phyloP scores from a whole-genome alignment of 176 grass and related monocot species.

The Coix lacrymajobi region DNA sequence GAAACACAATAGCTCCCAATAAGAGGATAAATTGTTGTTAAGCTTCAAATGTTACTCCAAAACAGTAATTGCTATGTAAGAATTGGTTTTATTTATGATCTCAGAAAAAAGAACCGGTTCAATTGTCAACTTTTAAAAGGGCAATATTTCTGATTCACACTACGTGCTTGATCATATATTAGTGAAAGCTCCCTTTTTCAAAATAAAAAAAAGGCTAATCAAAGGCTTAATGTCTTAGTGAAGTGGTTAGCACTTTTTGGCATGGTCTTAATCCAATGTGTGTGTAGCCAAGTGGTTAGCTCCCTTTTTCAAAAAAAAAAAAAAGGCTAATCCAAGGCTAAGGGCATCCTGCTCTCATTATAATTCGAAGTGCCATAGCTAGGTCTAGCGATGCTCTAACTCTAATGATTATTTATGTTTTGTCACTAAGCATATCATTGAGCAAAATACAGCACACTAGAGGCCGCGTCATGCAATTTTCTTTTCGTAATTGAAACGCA shows the following conservation, averaged over 20 bases:
- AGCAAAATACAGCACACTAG: background rate
- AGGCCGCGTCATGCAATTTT: background rate
- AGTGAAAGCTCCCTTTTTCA: background rate
- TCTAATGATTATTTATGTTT: conserved; percentile 3
- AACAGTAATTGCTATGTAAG: background rate
- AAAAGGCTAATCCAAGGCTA: too few relatives aligned
- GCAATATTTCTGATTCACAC: background rate
- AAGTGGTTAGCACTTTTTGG: conserved; percentile 23
- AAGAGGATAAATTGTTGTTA: background rate
- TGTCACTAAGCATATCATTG: conserved; percentile 15
- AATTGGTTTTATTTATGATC: background rate
- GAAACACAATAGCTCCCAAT: background rate
- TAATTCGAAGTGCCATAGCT: background rate
- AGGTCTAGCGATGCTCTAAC: background rate
- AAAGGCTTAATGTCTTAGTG: background rate
- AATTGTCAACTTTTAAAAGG: background rate
- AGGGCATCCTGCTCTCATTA: background rate
- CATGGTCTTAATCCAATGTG: background rate
- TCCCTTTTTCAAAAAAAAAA: too few relatives aligned
- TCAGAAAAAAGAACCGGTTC: background rate
- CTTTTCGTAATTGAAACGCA: background rate
- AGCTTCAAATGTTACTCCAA: background rate
- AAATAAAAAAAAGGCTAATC: background rate
- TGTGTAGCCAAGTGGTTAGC: background rate
- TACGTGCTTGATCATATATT: background rate